These are phyloP conservation scores for Viridothelium virens DNA, from an alignment of 495 filamentous ascomycete species.

Conservation along the genomic window DNA sequence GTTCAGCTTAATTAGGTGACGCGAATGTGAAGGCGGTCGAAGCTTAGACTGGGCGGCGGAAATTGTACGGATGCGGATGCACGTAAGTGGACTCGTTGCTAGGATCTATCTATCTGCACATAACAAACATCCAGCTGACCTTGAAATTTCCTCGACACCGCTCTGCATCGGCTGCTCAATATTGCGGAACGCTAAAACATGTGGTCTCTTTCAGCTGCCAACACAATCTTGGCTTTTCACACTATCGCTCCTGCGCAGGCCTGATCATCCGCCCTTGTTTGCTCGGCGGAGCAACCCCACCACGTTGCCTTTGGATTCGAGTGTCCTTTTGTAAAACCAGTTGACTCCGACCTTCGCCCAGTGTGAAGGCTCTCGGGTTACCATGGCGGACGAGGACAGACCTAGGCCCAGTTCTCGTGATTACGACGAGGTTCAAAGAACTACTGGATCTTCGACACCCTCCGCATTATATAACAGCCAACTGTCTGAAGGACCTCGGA, in stretches of 20 bases:
- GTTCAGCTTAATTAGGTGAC: no score
- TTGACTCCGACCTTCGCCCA: not conserved
- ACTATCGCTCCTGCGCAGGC: not conserved
- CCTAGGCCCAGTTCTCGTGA: not conserved
- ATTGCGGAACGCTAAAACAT: not conserved
- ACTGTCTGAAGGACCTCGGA: conserved; percentile 4
- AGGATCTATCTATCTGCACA: not conserved
- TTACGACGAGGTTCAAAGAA: not conserved
- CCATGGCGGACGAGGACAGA: not conserved
- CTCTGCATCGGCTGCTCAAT: not conserved
- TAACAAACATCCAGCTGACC: conserved; percentile 8
- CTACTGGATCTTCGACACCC: not conserved
- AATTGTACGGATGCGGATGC: no score
- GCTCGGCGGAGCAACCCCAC: conserved; percentile 3
- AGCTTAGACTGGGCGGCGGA: not conserved
- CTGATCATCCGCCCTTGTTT: not conserved
- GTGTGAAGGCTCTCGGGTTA: not conserved
- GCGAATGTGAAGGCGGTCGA: not conserved
- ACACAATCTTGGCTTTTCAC: not conserved
- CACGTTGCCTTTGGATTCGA: conserved; percentile 5
- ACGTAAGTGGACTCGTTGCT: no score
- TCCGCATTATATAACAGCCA: not conserved
- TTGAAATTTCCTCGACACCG: not conserved
- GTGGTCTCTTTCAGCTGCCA: conserved; percentile 1
- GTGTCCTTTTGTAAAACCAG: conserved; percentile 8